A percentile compares a stretch with the other conserved stretches of the same genome.
Evolutionary conservation across 169 alveolate genomes (phyloP).

Genomic region (Cryptosporidium viatorum): DNA sequence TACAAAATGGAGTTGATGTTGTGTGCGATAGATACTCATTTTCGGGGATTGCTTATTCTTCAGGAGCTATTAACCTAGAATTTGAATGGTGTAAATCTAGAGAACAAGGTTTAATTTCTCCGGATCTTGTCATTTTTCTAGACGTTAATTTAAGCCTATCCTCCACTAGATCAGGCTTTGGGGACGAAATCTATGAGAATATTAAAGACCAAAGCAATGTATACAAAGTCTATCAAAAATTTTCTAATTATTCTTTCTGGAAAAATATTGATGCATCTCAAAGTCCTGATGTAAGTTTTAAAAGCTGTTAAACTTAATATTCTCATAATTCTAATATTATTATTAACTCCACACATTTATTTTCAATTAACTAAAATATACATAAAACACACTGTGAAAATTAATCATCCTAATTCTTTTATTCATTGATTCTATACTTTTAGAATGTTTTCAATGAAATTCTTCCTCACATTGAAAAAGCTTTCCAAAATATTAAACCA

Average conservation of each 20-base stretch:
- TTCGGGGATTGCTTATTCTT: constrained; percentile 95
- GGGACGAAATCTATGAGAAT: constrained; percentile 87
- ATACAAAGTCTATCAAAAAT: constrained; percentile 75
- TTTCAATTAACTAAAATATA: too few species aligned
- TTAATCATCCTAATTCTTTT: neutral
- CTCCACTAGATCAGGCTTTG: constrained; percentile 81
- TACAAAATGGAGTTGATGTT: constrained; percentile 86
- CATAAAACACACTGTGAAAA: too few species aligned
- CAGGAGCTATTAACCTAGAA: constrained; percentile 88
- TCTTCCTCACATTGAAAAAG: constrained; percentile 1
- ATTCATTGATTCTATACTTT: too few species aligned
- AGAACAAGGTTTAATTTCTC: constrained; percentile 85
- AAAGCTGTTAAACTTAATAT: neutral
- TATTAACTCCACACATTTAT: neutral
- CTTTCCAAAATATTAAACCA: neutral
- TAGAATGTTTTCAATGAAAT: constrained; percentile 9
- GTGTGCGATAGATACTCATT: constrained; percentile 94
- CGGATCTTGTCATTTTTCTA: constrained; percentile 86
- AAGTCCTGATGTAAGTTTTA: constrained; percentile 55
- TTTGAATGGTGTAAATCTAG: constrained; percentile 86
- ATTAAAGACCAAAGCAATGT: constrained; percentile 82
- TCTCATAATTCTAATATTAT: too few species aligned
- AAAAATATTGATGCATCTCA: constrained; percentile 44
- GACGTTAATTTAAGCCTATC: constrained; percentile 77
- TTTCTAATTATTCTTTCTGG: constrained; percentile 77